A percentile compares a stretch with the other conserved stretches of the same genome.
phyloP scores from a whole-genome alignment of 306 rosid genomes.

The Glycyrrhiza uralensis region DNA sequence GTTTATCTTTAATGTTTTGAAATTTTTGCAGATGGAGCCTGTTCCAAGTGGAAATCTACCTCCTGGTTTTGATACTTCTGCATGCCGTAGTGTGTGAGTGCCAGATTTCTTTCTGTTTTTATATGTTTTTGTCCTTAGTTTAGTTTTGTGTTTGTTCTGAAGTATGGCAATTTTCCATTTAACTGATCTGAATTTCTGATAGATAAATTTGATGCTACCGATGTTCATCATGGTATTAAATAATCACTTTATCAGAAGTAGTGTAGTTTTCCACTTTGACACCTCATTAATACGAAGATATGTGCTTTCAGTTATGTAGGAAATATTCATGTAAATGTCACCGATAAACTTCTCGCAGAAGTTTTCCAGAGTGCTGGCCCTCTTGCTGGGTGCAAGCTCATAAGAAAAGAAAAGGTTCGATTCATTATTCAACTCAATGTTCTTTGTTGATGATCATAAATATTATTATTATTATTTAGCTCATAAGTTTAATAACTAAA shows the following conservation, averaged over 20 bases:
- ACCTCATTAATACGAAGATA: slow-evolving; percentile 20
- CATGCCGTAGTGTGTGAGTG: slow-evolving; percentile 65
- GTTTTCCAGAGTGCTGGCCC: slow-evolving; percentile 65
- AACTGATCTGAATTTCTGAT: slow-evolving; percentile 2
- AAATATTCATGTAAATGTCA: slow-evolving; percentile 61
- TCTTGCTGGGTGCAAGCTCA: slow-evolving; percentile 66
- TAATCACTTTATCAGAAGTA: not conserved
- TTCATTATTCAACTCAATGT: slow-evolving; percentile 15
- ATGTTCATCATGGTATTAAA: slow-evolving; percentile 3
- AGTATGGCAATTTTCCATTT: not conserved
- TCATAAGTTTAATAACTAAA: not conserved
- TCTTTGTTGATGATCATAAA: slow-evolving; percentile 11
- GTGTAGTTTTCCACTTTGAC: slow-evolving; percentile 4
- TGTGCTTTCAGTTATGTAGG: slow-evolving; percentile 57
- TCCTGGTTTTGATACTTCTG: slow-evolving; percentile 56
- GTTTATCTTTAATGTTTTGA: slow-evolving; percentile 19
- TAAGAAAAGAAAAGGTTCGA: slow-evolving; percentile 57
- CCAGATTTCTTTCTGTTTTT: slow-evolving; percentile 18
- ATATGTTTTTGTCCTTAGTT: not conserved
- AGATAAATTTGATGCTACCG: slow-evolving; percentile 3
- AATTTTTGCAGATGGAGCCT: slow-evolving; percentile 55
- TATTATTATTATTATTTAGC: not conserved
- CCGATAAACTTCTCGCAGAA: slow-evolving; percentile 59
- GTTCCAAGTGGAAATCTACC: slow-evolving; percentile 64
- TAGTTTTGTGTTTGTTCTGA: not conserved